Base-by-base conservation (phyloP, 2,329 filamentous ascomycete species). In the Calonectria henricotiae region DNA sequence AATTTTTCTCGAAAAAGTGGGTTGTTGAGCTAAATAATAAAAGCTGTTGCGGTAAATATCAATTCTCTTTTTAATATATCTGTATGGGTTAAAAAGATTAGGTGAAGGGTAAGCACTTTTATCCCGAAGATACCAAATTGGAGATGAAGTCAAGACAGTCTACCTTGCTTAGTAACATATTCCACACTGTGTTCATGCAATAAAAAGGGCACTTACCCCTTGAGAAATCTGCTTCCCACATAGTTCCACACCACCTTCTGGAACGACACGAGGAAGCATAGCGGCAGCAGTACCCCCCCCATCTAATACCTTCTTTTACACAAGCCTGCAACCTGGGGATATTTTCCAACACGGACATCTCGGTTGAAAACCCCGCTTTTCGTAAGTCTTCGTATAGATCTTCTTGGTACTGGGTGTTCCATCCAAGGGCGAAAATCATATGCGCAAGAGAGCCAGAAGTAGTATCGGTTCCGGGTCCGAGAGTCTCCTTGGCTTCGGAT, bases 401-500 rank as follows among this genome's bases (percentile, higher is more conserved):
- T 5, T 76, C 67, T 58, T 80, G 79, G 11, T 73, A 80, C 0
- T n/a, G 20, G 0, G 58, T 39, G 43, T 80, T 80, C 12, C 74
- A 72, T 5, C 77, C 73, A 0, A 81, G 68, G 5, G 75, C 79
- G 62, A 72, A 81, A 1, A 81, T 46, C 8, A 79, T 79, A 58
- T 81, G 79, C 2, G 78, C 78, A 13, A 80, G 69, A 1, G 78
- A 77, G 23, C 72, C 78, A 2, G 78, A 80, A 0, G 79, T 80
- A 1, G 79, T 81, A 39, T 81, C 78, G 2, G 79, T 81, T 30
- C 79, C 79, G 0, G 79, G 79, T 0, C 79, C 79, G 0, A 80
- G 71, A 4, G 78, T 80, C 39, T 80, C 77, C 3, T 76, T 79
- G 1, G 79, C 79, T 69, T 80, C 78, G 0, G 78, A 76, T 3